These are phyloP conservation scores for Glycyrrhiza uralensis DNA, from an alignment of 306 rosid genomes.

Conservation along the genomic window DNA sequence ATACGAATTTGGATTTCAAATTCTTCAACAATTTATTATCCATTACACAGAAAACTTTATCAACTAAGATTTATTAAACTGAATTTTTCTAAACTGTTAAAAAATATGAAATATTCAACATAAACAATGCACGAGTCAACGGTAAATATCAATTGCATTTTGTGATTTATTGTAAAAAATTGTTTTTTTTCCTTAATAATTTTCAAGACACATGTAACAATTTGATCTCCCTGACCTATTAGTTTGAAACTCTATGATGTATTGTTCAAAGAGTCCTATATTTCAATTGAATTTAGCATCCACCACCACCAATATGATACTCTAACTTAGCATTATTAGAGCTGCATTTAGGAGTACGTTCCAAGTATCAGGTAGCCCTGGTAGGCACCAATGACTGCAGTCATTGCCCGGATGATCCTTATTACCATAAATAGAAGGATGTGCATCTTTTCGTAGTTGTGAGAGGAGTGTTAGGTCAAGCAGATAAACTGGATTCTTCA, in stretches of 20 bases:
- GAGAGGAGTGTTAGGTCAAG: slow-evolving; percentile 91
- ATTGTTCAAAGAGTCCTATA: slow-evolving; percentile 15
- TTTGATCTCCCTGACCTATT: slow-evolving; percentile 5
- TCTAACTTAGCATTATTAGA: slow-evolving; percentile 33
- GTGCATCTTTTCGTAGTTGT: slow-evolving; percentile 83
- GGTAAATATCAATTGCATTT: background rate
- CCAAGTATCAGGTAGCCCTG: slow-evolving; percentile 97
- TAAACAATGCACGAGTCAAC: slow-evolving; percentile 13
- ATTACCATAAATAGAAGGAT: slow-evolving; percentile 67
- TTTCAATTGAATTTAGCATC: slow-evolving; percentile 30
- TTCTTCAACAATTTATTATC: background rate
- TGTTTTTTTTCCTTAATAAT: background rate
- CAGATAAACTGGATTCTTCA: slow-evolving; percentile 55
- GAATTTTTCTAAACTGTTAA: background rate
- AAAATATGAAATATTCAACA: slow-evolving; percentile 16
- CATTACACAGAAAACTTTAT: background rate
- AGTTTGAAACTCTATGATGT: background rate
- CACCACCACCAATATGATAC: slow-evolving; percentile 3
- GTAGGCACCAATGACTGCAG: slow-evolving; percentile 97
- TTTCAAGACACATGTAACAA: slow-evolving; percentile 4
- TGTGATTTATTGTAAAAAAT: background rate
- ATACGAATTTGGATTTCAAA: background rate
- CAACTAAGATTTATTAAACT: background rate
- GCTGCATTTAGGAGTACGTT: slow-evolving; percentile 76
- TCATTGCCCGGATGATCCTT: slow-evolving; percentile 54